These are phyloP conservation scores for Rhododendron griersonianum DNA, from an alignment of 148 eudicot genomes.

Conservation along the genomic window DNA sequence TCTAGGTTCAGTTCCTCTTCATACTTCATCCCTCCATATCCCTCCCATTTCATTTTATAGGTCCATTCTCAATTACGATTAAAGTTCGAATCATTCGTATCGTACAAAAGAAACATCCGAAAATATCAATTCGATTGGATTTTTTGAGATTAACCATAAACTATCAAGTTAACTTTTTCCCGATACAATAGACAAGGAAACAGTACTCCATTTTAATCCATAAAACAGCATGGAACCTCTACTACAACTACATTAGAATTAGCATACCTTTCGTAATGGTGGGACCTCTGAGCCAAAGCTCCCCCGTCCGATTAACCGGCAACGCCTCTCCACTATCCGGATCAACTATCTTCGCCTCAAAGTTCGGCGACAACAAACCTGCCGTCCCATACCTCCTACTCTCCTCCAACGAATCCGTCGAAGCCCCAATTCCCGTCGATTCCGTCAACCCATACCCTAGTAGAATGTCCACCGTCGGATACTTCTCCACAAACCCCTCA, in stretches of 20 bases:
- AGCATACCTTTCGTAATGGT: slow-evolving; percentile 78
- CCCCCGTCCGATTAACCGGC: slow-evolving; percentile 67
- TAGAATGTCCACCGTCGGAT: slow-evolving; percentile 51
- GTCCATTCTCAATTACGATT: no score
- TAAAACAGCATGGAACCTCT: not conserved
- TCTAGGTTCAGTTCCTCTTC: no score
- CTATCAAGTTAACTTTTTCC: no score
- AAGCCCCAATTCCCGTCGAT: slow-evolving; percentile 75
- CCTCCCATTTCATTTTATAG: no score
- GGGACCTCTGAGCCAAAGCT: slow-evolving; percentile 94
- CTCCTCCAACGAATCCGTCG: slow-evolving; percentile 76
- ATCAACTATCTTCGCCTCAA: slow-evolving; percentile 83
- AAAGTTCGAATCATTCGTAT: no score
- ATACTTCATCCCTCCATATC: no score
- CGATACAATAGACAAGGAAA: no score
- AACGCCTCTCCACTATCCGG: slow-evolving; percentile 60
- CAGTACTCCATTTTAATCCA: not conserved
- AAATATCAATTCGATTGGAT: no score
- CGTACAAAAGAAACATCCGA: no score
- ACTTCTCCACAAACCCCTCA: slow-evolving; percentile 72
- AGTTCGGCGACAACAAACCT: slow-evolving; percentile 72
- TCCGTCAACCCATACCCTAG: slow-evolving; percentile 96
- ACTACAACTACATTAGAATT: not conserved
- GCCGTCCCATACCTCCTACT: slow-evolving; percentile 85
- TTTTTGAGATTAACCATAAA: no score